Percentiles rank a stretch among this genome's conserved stretches.
Conservation (phyloP, 441 rosid genomes). For the Syzygium syzygioides region DNA sequence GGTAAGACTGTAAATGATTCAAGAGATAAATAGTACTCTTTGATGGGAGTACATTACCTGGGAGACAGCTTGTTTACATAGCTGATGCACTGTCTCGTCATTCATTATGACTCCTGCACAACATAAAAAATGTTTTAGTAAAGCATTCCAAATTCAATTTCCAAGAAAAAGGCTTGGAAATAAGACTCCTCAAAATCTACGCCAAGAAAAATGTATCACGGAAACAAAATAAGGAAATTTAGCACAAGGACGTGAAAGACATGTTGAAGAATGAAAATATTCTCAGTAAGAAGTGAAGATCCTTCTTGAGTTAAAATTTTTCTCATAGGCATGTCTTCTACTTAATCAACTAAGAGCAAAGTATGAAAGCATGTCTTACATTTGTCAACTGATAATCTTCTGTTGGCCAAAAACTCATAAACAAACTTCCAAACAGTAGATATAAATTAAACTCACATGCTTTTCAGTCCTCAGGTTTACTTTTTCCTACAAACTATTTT, state of each 20-base stretch:
- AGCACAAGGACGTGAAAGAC: neutral
- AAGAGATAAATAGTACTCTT: neutral
- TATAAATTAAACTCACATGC: neutral
- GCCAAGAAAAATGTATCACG: neutral
- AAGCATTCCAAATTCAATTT: neutral
- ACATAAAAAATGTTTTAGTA: neutral
- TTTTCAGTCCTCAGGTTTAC: neutral
- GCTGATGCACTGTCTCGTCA: slow-evolving; percentile 93
- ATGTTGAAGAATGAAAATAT: neutral
- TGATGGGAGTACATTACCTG: slow-evolving; percentile 42
- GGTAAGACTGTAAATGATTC: neutral
- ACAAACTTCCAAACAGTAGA: neutral
- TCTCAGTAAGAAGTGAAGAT: neutral
- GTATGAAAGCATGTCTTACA: neutral
- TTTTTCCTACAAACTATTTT: neutral
- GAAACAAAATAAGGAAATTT: neutral
- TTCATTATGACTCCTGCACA: slow-evolving; percentile 85
- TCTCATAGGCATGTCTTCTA: neutral
- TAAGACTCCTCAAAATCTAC: neutral
- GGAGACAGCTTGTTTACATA: slow-evolving; percentile 92
- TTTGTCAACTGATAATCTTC: neutral
- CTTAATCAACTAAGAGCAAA: neutral
- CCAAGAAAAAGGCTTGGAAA: neutral
- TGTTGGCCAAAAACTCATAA: neutral
- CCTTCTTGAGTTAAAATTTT: neutral